A percentile compares a stretch with the other conserved stretches of the same genome.
Evolutionary conservation across 1,284 basidiomycete genomes (phyloP).

Genomic region (Cystobasidium sp.): DNA sequence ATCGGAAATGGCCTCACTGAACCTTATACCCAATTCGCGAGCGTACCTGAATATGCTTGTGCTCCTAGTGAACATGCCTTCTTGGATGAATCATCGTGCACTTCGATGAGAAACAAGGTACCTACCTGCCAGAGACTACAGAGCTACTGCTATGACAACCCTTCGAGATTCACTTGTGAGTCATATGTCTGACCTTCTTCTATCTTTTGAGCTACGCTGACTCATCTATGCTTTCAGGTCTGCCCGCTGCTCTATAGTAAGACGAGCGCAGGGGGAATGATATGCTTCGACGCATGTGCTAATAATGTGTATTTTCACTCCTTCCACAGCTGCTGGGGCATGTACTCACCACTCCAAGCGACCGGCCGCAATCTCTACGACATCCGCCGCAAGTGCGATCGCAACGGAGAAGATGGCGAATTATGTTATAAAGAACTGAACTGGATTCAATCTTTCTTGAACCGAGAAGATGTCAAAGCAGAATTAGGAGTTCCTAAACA

Average conservation of each 20-base stretch:
- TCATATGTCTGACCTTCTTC: not conserved
- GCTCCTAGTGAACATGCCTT: conserved; percentile 64
- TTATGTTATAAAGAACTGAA: conserved; percentile 65
- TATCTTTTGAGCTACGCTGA: not conserved
- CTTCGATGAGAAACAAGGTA: conserved; percentile 54
- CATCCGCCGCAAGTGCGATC: conserved; percentile 75
- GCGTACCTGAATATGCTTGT: conserved; percentile 78
- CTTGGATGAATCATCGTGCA: conserved; percentile 54
- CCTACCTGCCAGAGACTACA: conserved; percentile 56
- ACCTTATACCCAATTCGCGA: conserved; percentile 61
- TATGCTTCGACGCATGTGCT: not conserved
- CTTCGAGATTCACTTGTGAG: conserved; percentile 62
- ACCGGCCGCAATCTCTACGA: conserved; percentile 65
- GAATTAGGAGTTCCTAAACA: conserved; percentile 70
- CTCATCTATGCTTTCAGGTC: not conserved
- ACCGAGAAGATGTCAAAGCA: conserved; percentile 70
- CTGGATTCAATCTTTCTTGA: conserved; percentile 81
- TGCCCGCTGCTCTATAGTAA: conserved; percentile 60
- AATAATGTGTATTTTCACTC: conserved; percentile 55
- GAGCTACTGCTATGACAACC: conserved; percentile 57
- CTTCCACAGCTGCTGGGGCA: conserved; percentile 57
- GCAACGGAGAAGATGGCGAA: conserved; percentile 66
- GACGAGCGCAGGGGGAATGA: conserved; percentile 44
- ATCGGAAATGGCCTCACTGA: conserved; percentile 83
- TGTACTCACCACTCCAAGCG: conserved; percentile 62